These are phyloP conservation scores for Pelargonium citronellum DNA, from an alignment of 441 rosid genomes.

Conservation along the genomic window DNA sequence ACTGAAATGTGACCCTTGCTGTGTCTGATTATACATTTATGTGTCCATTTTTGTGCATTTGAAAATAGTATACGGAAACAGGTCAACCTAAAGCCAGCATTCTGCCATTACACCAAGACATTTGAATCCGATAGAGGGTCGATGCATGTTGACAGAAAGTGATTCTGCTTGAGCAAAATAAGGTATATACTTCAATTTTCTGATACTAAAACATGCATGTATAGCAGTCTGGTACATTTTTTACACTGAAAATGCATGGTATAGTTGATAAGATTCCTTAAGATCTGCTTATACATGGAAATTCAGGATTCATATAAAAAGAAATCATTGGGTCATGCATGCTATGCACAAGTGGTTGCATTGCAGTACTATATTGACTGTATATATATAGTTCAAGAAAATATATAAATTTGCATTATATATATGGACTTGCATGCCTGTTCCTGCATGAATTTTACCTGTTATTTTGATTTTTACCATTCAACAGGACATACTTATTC, in stretches of 20 bases:
- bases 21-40: neutral
- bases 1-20: neutral
- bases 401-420: neutral
- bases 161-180: neutral
- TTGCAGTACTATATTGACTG: neutral
- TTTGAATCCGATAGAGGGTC: neutral
- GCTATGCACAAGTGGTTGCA: neutral
- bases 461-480: neutral
- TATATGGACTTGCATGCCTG: neutral
- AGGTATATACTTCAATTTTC: neutral
- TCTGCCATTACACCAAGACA: neutral
- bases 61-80: neutral
- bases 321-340: neutral
- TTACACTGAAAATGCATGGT: neutral
- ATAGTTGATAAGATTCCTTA: neutral
- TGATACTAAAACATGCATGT: neutral
- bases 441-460: neutral
- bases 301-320: neutral
- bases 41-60: neutral
- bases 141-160: neutral
- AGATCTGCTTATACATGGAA: neutral
- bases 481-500: neutral
- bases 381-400: neutral
- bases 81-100: neutral
- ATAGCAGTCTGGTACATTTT: neutral